Evolutionary conservation across 768 basidiomycete species (phyloP).

Genomic region (Russula abietina): DNA sequence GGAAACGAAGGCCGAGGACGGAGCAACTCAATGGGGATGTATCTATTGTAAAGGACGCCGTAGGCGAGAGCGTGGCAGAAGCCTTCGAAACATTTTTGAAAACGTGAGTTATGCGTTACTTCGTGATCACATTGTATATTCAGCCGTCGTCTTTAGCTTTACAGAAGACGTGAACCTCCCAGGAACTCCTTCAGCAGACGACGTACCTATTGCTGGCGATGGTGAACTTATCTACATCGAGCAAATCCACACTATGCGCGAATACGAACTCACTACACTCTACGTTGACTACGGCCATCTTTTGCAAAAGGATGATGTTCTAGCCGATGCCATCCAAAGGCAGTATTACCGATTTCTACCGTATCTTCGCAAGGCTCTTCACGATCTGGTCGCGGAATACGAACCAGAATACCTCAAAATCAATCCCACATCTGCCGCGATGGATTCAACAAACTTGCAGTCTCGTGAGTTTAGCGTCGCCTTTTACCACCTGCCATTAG

Average conservation of each 20-base stretch:
- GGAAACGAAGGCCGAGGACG: slow-evolving; percentile 40
- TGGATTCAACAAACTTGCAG: slow-evolving; percentile 81
- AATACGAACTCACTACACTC: slow-evolving; percentile 90
- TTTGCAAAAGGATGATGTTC: slow-evolving; percentile 82
- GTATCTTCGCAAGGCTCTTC: slow-evolving; percentile 85
- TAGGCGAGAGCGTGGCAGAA: slow-evolving; percentile 91
- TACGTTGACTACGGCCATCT: slow-evolving; percentile 95
- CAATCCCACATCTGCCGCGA: slow-evolving; percentile 82
- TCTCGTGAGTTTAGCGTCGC: slow-evolving; percentile 93
- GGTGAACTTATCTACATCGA: slow-evolving; percentile 79
- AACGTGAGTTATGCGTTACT: slow-evolving; percentile 44
- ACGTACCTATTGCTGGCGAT: slow-evolving; percentile 46
- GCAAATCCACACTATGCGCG: slow-evolving; percentile 92
- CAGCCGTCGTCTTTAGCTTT: slow-evolving; percentile 48
- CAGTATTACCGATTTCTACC: slow-evolving; percentile 98
- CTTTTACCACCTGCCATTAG: slow-evolving; percentile 90
- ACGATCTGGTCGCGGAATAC: slow-evolving; percentile 81
- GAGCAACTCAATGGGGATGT: slow-evolving; percentile 56
- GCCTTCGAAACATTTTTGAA: slow-evolving; percentile 89
- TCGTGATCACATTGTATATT: not conserved
- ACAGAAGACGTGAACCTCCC: slow-evolving; percentile 75
- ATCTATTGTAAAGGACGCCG: slow-evolving; percentile 85
- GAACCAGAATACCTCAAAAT: slow-evolving; percentile 94
- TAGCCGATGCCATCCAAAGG: slow-evolving; percentile 87
- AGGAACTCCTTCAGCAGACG: slow-evolving; percentile 75